Conservation (phyloP, 164 flowering plant species). For the Amborella trichopoda region DNA sequence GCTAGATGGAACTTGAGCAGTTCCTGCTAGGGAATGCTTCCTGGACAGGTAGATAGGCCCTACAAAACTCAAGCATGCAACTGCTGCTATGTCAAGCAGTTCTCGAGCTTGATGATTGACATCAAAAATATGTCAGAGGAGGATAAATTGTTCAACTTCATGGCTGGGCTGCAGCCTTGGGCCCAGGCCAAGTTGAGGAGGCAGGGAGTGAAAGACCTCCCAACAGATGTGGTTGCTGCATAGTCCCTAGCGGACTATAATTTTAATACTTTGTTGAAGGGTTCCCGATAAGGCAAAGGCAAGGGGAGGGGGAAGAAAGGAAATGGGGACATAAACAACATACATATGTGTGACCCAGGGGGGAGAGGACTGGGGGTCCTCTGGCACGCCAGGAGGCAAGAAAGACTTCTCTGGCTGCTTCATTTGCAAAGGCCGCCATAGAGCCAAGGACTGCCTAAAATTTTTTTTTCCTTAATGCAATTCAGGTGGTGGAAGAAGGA, state of each 20-base stretch:
- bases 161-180: conserved; percentile 5
- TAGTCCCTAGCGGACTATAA: conserved; percentile 1
- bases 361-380: too few species aligned
- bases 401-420: background rate
- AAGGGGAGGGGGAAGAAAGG: too few species aligned
- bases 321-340: too few species aligned
- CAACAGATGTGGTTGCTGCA: background rate
- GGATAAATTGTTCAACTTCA: conserved; percentile 13
- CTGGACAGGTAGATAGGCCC: conserved; percentile 5
- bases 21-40: conserved; percentile 7
- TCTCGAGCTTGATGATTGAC: conserved; percentile 8
- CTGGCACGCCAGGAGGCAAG: background rate
- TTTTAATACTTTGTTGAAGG: background rate
- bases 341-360: too few species aligned
- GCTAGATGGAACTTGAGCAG: conserved; percentile 4
- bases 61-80: conserved; percentile 1
- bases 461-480: background rate
- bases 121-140: conserved; percentile 16
- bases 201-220: conserved; percentile 7
- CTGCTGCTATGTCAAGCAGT: conserved; percentile 7
- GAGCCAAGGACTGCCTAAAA: background rate
- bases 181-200: conserved; percentile 7
- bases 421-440: background rate
- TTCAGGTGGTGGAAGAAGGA: background rate
- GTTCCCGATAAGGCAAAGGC: too few species aligned